Evolutionary conservation across 1,139 yeast species (phyloP).

Genomic region (Yamadazyma triangularis): DNA sequence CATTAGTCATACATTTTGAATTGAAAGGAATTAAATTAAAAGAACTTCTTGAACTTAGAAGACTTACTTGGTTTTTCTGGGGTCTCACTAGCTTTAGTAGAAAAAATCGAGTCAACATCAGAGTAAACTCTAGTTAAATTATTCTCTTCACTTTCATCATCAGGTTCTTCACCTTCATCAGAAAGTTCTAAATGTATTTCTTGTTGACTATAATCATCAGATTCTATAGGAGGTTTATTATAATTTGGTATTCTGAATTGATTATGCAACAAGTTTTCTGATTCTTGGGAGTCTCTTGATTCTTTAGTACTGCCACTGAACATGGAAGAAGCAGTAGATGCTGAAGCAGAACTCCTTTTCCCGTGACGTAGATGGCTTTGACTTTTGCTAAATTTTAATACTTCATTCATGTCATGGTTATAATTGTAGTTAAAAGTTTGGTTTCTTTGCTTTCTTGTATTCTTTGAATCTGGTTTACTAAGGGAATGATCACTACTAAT

Average conservation of each 20-base stretch:
- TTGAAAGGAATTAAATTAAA: too few relatives aligned
- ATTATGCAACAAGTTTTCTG: background rate
- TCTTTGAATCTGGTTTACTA: slow-evolving; percentile 1
- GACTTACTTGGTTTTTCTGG: background rate
- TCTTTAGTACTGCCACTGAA: background rate
- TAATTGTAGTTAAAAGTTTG: slow-evolving; percentile 10
- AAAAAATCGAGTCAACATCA: slow-evolving; percentile 14
- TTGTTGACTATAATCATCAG: background rate
- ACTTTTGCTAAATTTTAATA: slow-evolving; percentile 5
- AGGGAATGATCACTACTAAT: slow-evolving; percentile 1
- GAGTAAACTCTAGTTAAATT: slow-evolving; percentile 14
- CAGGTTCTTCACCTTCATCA: slow-evolving; percentile 5
- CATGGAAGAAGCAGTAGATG: slow-evolving; percentile 1
- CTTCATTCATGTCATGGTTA: slow-evolving; percentile 11
- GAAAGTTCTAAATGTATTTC: slow-evolving; percentile 1
- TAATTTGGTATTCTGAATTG: slow-evolving; percentile 5
- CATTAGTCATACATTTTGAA: background rate
- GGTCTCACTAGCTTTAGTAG: slow-evolving; percentile 8
- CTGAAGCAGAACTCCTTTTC: slow-evolving; percentile 1
- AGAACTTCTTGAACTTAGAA: background rate
- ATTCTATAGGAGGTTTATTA: background rate
- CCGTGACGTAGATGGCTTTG: slow-evolving; percentile 1
- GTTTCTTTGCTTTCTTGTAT: slow-evolving; percentile 4
- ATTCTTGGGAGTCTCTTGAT: background rate
- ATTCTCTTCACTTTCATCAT: slow-evolving; percentile 8